Conservation (phyloP, 495 filamentous ascomycete genomes). For the Chaetomidium leptoderma region DNA sequence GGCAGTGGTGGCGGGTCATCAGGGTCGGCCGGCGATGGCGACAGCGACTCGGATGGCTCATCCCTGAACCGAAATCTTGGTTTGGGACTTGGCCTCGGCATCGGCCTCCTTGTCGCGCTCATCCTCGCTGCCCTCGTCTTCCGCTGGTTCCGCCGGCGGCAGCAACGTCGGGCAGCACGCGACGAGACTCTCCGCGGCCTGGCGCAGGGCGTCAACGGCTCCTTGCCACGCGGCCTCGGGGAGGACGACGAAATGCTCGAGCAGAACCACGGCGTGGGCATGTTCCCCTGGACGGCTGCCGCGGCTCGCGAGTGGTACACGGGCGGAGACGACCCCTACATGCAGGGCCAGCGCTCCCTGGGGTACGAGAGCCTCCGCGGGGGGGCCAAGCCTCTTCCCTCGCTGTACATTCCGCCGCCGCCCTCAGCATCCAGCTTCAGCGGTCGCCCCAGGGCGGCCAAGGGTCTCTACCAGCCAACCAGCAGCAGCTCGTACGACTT, state of each 20-base stretch:
- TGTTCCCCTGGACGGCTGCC: slow-evolving; percentile 32
- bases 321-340: slow-evolving; percentile 41
- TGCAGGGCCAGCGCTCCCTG: slow-evolving; percentile 36
- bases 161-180: slow-evolving; percentile 40
- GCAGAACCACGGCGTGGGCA: slow-evolving; percentile 30
- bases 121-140: slow-evolving; percentile 34
- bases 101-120: slow-evolving; percentile 55
- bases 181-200: slow-evolving; percentile 39
- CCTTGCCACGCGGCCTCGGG: slow-evolving; percentile 20
- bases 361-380: slow-evolving; percentile 44
- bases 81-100: slow-evolving; percentile 61
- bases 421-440: slow-evolving; percentile 13
- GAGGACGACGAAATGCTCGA: slow-evolving; percentile 57
- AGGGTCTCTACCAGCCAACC: slow-evolving; percentile 32
- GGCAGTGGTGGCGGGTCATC: background rate
- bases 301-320: slow-evolving; percentile 38
- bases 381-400: slow-evolving; percentile 2
- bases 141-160: slow-evolving; percentile 51
- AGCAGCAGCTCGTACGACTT: slow-evolving; percentile 25
- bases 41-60: background rate
- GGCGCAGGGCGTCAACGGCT: slow-evolving; percentile 38
- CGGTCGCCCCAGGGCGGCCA: slow-evolving; percentile 20
- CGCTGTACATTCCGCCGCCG: slow-evolving; percentile 23
- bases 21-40: background rate
- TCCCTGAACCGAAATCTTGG: slow-evolving; percentile 39